These are phyloP conservation scores for Colletotrichum viniferum DNA, from an alignment of 2,329 filamentous ascomycete genomes.

Conservation along the genomic window DNA sequence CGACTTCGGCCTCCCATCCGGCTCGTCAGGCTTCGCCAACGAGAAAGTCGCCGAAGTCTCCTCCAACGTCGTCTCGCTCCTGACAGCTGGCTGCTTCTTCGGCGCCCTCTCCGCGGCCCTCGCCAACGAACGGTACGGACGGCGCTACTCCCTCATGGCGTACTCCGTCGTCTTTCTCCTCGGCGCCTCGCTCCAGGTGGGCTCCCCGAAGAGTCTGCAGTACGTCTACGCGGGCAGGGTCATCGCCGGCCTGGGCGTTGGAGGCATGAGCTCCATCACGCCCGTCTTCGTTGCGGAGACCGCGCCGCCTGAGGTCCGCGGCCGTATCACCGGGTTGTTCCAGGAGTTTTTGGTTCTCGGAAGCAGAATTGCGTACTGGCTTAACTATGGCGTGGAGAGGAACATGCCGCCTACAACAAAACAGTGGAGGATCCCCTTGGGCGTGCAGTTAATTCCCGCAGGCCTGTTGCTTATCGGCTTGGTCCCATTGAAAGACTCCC, in stretches of 20 bases:
- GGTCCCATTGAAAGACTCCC: background rate
- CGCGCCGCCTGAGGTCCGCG: constrained; percentile 17
- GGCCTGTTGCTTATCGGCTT: background rate
- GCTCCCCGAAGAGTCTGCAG: background rate
- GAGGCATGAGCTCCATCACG: background rate
- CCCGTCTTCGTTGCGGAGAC: background rate
- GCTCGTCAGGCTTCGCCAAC: background rate
- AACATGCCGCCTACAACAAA: background rate
- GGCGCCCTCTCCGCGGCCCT: background rate
- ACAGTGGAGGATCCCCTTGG: background rate
- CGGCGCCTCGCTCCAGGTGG: background rate
- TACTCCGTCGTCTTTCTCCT: background rate
- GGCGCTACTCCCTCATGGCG: background rate
- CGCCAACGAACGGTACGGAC: background rate
- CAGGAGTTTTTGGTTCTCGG: background rate
- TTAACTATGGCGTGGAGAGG: background rate
- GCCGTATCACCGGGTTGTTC: background rate
- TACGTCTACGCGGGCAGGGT: background rate
- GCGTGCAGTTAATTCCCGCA: background rate
- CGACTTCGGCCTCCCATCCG: constrained; percentile 32
- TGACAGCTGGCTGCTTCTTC: background rate
- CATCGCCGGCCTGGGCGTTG: background rate
- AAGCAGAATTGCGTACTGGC: background rate
- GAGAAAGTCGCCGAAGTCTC: background rate
- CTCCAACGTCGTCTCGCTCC: background rate